phyloP scores from a whole-genome alignment of 2,329 filamentous ascomycete genomes.

The Emergomyces africanus region DNA sequence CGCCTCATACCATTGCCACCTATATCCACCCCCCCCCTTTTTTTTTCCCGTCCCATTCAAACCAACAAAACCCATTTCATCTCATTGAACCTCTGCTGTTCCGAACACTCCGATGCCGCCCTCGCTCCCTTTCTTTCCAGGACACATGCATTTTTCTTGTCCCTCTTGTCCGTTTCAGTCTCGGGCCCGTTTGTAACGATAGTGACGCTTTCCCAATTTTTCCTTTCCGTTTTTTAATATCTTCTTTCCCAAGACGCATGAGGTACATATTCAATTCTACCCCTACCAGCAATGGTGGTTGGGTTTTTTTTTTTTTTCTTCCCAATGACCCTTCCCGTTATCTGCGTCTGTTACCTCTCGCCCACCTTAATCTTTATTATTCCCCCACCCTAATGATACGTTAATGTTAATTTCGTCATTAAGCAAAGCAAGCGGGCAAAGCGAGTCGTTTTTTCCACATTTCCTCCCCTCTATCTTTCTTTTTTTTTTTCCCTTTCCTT shows the following conservation, averaged over 20 bases:
- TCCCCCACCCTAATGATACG: neutral
- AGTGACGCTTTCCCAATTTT: neutral
- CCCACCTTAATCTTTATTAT: neutral
- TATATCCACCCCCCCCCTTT: neutral
- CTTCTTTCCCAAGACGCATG: neutral
- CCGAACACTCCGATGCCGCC: neutral
- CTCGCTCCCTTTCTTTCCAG: neutral
- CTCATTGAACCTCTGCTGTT: neutral
- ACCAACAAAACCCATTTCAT: neutral
- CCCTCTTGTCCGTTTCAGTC: neutral
- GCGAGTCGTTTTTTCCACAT: neutral
- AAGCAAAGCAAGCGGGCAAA: neutral
- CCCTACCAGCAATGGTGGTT: neutral
- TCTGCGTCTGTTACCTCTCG: neutral
- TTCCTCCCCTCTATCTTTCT: too few species aligned
- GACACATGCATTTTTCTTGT: conserved; percentile 2
- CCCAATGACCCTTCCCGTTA: neutral
- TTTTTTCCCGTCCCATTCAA: neutral
- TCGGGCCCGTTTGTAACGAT: conserved; percentile 2
- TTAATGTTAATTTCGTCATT: neutral
- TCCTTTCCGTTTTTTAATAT: neutral
- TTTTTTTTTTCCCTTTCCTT: neutral
- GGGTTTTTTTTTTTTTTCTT: neutral
- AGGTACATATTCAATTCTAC: neutral
- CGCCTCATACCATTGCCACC: too few species aligned